Base-by-base conservation (phyloP, 2,329 filamentous ascomycete species). In the Myriosclerotinia duriaeana region DNA sequence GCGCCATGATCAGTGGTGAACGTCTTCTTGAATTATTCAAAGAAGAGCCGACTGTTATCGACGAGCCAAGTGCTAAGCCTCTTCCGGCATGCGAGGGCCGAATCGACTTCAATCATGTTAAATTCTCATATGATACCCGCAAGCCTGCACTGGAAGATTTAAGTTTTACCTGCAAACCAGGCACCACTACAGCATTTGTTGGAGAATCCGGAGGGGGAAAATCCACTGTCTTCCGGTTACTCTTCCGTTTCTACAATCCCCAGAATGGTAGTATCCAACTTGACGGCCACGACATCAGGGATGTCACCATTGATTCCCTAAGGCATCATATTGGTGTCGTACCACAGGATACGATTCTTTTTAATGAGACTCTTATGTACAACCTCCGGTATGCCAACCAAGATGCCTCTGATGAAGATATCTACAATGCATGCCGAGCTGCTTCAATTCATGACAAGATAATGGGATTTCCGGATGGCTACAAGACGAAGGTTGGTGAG, bases 201-300 rank as follows among this genome's bases (percentile, higher is more conserved):
- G 95, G 95, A 70, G 94, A 98, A 78, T 98, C 94, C 42, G 95
- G 95, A 55, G 95, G 95, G 67, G 95, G 95, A 71, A 99, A 99
- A 78, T 98, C 94, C 2, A 99, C 95, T 0, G 86, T 99, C 36
- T 97, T 99, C 82, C 90, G 95, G 61, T 85, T 98, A 59, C 88
- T 99, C 77, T 98, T 97, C 83, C 90, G 95, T 22, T 99, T 97
- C 79, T 99, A 98, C 81, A 96, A 97, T 76, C 87, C 89, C 65
- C 83, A 88, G 63, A 85, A 87, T 62, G 95, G 95, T 46, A 87
- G 83, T 74, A 96, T 98, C 66, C 86, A 89, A 74, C 82, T 99
- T 65, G 95, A 98, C 75, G 92, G 90, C 9, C 85, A 88, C 68
- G 87, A 97, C 75, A 91, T 97, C 59, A 87, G 91, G 77, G 88